These are phyloP conservation scores for Areca catechu DNA, from an alignment of 176 grass and related monocot species.

Conservation along the genomic window DNA sequence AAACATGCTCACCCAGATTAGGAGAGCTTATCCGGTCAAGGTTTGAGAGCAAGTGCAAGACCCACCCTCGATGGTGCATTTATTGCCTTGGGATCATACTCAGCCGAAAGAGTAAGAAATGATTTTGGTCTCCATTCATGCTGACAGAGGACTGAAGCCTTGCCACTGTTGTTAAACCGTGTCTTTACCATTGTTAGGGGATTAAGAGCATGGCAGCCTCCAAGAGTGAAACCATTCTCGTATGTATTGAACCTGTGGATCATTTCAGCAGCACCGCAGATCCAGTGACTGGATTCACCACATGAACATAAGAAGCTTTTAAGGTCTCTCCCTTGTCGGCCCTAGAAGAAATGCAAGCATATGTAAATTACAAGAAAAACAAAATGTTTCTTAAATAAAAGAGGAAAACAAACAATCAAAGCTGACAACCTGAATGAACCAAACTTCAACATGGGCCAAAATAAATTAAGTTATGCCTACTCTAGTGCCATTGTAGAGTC, in stretches of 20 bases:
- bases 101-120: slow-evolving; percentile 47
- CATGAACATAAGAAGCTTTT: slow-evolving; percentile 77
- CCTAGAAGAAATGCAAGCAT: slow-evolving; percentile 22
- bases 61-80: slow-evolving; percentile 54
- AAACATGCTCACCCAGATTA: slow-evolving; percentile 1
- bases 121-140: slow-evolving; percentile 84
- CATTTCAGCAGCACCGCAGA: slow-evolving; percentile 62
- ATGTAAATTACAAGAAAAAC: background rate
- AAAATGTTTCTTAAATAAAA: background rate
- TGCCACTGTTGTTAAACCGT: slow-evolving; percentile 49
- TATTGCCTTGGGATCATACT: slow-evolving; percentile 67
- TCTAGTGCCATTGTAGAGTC: too few relatives aligned
- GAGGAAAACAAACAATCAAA: background rate
- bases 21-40: slow-evolving; percentile 21
- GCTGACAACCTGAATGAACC: background rate
- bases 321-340: slow-evolving; percentile 70
- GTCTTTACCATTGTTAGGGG: slow-evolving; percentile 56
- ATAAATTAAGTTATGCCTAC: too few relatives aligned
- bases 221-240: slow-evolving; percentile 64
- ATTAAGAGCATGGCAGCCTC: slow-evolving; percentile 56
- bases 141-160: slow-evolving; percentile 55
- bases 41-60: slow-evolving; percentile 53
- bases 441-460: too few relatives aligned
- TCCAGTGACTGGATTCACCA: slow-evolving; percentile 50
- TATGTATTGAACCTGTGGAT: slow-evolving; percentile 65